Conservation (phyloP, 805 yeast genomes). For the Metschnikowia chrysomelidarum region DNA sequence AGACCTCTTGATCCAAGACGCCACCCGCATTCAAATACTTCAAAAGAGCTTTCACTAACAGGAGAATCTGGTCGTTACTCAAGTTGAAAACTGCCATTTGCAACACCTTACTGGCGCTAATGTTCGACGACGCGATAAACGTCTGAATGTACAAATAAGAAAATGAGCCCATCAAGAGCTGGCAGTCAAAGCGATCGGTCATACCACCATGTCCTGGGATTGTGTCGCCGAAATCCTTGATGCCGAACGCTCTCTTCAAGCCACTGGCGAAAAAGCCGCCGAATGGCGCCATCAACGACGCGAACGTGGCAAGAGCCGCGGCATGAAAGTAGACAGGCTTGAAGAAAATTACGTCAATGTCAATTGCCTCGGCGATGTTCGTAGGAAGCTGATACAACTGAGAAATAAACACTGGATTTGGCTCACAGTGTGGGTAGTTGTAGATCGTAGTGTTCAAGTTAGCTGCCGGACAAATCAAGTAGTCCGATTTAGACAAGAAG, state of each 20-base stretch:
- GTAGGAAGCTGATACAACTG: constrained; percentile 76
- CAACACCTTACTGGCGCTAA: constrained; percentile 70
- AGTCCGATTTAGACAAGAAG: constrained; percentile 61
- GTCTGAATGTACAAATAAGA: constrained; percentile 91
- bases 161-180: constrained; percentile 96
- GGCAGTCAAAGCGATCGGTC: constrained; percentile 97
- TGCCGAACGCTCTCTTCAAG: constrained; percentile 92
- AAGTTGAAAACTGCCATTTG: constrained; percentile 75
- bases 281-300: constrained; percentile 95
- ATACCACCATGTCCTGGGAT: constrained; percentile 99
- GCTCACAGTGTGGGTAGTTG: constrained; percentile 67
- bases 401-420: constrained; percentile 85
- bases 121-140: constrained; percentile 71
- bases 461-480: constrained; percentile 84
- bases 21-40: constrained; percentile 46
- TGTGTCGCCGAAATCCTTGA: constrained; percentile 96
- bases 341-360: constrained; percentile 51
- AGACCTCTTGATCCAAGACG: constrained; percentile 27
- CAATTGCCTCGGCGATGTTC: constrained; percentile 49
- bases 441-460: constrained; percentile 62
- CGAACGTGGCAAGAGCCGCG: constrained; percentile 83
- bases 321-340: constrained; percentile 93
- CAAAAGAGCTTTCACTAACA: constrained; percentile 57
- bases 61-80: constrained; percentile 60
- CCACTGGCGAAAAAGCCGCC: constrained; percentile 99